Evolutionary conservation across 2,329 filamentous ascomycete genomes (phyloP), one percentile per base, ranked within the genome.

Genomic region (Diaporthe citri): DNA sequence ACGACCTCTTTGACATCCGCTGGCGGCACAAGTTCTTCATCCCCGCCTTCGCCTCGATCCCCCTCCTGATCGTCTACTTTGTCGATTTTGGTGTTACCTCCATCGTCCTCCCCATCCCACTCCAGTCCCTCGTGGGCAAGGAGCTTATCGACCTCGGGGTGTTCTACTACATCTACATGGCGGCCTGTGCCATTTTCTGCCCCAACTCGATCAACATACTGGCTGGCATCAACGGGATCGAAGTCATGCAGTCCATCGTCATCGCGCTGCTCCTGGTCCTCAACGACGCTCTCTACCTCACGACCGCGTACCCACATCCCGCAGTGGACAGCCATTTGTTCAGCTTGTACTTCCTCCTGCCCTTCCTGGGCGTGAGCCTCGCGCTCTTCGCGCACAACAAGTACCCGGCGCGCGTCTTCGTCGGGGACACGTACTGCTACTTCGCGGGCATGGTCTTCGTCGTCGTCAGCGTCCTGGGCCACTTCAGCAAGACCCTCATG

Each of bases 21-120:
- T 99, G 97, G 97, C 93, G 97, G 72, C 96, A 99, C 89, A 99
- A 99, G 87, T 95, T 98, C 85, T 94, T 98, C 87, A 98, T 99
- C 79, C 97, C 97, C 8, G 97, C 95, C 75, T 94, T 99, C 79
- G 96, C 96, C 74, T 93, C 95, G 62, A 95, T 98, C 76, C 97
- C 97, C 22, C 93, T 98, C 84, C 92, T 99, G 15, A 94, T 97
- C 77, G 94, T 99, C 79, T 99, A 99, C 88, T 98, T 98, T 86
- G 95, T 98, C 84, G 96, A 98, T 85, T 99, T 98, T 83, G 96
- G 95, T 78, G 96, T 99, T 77, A 99, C 97, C 17, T 95, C 96
- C 74, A 94, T 99, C 81, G 95, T 98, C 55, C 93, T 99, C 10
- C 97, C 97, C 8, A 90, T 95, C 41, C 93, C 94, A 67, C 89